phyloP scores from a whole-genome alignment of 148 eudicot genomes.

The Diospyros kaki region DNA sequence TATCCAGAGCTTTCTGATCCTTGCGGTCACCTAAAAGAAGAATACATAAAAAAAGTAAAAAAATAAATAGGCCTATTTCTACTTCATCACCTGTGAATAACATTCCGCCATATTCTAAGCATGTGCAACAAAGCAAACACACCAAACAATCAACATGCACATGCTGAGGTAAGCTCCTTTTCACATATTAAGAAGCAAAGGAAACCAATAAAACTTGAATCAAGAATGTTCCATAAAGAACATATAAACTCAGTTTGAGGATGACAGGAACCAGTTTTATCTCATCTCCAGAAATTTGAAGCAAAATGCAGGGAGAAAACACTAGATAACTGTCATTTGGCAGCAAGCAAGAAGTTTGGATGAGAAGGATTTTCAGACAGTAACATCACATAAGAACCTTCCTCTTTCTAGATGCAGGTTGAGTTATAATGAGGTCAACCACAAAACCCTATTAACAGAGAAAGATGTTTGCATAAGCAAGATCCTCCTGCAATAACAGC shows the following conservation, averaged over 20 bases:
- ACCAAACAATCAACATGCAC: constrained; percentile 3
- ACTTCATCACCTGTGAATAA: not conserved
- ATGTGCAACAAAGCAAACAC: not conserved
- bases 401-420: no score
- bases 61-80: not conserved
- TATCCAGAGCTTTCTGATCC: constrained; percentile 82
- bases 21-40: constrained; percentile 58
- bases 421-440: no score
- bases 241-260: not conserved
- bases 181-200: not conserved
- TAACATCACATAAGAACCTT: not conserved
- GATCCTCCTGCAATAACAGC: not conserved
- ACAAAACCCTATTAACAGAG: no score
- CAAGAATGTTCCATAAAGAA: not conserved
- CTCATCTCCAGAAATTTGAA: not conserved
- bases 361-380: not conserved
- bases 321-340: not conserved
- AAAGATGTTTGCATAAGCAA: not conserved
- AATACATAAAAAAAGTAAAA: constrained; percentile 9
- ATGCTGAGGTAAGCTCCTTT: not conserved
- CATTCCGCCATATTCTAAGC: not conserved
- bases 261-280: not conserved
- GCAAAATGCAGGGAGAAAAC: not conserved
- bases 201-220: not conserved
- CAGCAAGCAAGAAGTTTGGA: not conserved